Evolutionary conservation across 306 rosid genomes (phyloP).

Genomic region (Amphicarpaea edgeworthii): DNA sequence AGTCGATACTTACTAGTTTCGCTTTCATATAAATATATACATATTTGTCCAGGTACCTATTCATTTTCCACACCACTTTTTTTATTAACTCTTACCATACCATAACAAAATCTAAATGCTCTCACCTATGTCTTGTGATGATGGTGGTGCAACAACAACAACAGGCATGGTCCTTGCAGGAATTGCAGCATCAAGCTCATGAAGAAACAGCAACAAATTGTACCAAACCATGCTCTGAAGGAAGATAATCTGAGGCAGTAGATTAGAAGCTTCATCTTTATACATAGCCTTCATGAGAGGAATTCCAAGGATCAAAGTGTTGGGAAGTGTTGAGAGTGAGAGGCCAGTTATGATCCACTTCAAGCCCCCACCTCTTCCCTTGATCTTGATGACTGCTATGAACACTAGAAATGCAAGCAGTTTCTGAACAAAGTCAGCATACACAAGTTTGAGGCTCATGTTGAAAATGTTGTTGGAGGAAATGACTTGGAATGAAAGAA

Average conservation of each 20-base stretch:
- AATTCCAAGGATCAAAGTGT: slow-evolving; percentile 89
- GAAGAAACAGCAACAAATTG: slow-evolving; percentile 76
- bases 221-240: slow-evolving; percentile 94
- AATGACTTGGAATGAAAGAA: slow-evolving; percentile 84
- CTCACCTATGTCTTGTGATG: slow-evolving; percentile 73
- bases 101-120: slow-evolving; percentile 31
- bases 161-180: slow-evolving; percentile 64
- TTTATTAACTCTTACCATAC: background rate
- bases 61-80: background rate
- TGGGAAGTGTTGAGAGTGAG: slow-evolving; percentile 90
- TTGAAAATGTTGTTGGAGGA: slow-evolving; percentile 78
- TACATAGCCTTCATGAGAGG: slow-evolving; percentile 95
- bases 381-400: slow-evolving; percentile 58
- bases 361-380: slow-evolving; percentile 68
- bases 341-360: slow-evolving; percentile 78
- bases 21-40: too few species aligned
- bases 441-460: slow-evolving; percentile 77
- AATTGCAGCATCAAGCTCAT: slow-evolving; percentile 71
- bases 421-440: slow-evolving; percentile 77
- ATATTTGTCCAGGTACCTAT: slow-evolving; percentile 11
- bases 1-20: too few species aligned
- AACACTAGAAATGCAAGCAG: slow-evolving; percentile 62
- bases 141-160: slow-evolving; percentile 47
- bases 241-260: slow-evolving; percentile 81
- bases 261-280: slow-evolving; percentile 62